A percentile compares a stretch with the other conserved stretches of the same genome.
phyloP scores from a whole-genome alignment of 805 yeast genomes.

The Lipomyces yamanashiensis region DNA sequence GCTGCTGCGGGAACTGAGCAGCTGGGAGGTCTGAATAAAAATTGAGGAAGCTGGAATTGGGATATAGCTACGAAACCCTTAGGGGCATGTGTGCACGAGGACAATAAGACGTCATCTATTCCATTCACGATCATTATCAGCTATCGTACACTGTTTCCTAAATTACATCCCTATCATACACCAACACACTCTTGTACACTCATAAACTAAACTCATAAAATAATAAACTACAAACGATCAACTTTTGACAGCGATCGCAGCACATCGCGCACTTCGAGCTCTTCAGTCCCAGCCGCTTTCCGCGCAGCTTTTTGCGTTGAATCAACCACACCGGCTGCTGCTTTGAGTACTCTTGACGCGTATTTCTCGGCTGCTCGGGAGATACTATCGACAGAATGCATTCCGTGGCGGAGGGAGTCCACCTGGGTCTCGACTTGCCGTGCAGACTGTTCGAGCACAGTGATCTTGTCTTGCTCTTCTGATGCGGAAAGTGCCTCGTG shows the following conservation, averaged over 20 bases:
- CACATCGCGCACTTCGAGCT: conserved; percentile 29
- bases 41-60: background rate
- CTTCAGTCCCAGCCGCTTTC: conserved; percentile 29
- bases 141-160: background rate
- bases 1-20: background rate
- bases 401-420: conserved; percentile 36
- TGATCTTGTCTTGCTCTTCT: conserved; percentile 2
- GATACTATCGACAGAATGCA: conserved; percentile 37
- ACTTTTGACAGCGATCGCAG: conserved; percentile 30
- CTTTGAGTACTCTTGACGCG: conserved; percentile 15
- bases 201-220: conserved; percentile 1
- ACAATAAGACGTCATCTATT: too few relatives aligned
- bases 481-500: conserved; percentile 43
- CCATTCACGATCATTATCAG: background rate
- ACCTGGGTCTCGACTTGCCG: conserved; percentile 32
- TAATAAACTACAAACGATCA: conserved; percentile 22
- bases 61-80: background rate
- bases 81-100: background rate
- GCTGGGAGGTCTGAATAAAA: background rate
- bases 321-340: conserved; percentile 11
- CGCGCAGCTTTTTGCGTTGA: conserved; percentile 10
- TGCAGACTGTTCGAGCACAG: conserved; percentile 37
- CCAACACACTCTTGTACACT: background rate
- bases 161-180: conserved; percentile 9
- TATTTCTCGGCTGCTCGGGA: conserved; percentile 37